Evolutionary conservation across 805 yeast species (phyloP), one percentile per base, ranked within the genome.

Genomic region (Saturnispora halmiae): DNA sequence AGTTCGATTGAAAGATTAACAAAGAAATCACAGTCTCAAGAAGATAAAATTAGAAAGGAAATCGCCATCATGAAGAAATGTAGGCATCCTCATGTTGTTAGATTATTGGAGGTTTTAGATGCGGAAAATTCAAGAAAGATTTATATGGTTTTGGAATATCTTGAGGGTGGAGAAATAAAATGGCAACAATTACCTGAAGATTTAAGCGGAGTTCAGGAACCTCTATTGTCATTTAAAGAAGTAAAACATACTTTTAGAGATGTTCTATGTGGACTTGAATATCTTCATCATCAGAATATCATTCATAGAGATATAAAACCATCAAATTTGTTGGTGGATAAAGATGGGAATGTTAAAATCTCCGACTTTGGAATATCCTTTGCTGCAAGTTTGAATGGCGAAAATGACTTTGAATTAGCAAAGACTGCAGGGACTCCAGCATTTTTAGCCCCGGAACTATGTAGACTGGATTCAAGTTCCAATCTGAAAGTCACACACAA

Each of bases 391-490:
- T 32, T 56, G 21, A 77, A 74, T 37, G 75, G 73, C 22, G 56
- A 58, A 42, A 68, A 73, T 48, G 96, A 87, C 46, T 65, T 78
- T 42, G 96, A 90, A 51, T 67, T 90, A 46, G 94, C 96, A 2
- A 90, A 88, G 59, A 90, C 97, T 0, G 97, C 94, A 0, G 98
- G 97, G 4, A 90, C 97, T 0, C 97, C 97, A 2, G 96, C 96
- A 0, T 90, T 90, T 59, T 80, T 87, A 53, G 95, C 97, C 0
- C 96, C 96, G 0, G 99, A 92, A 57, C 67, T 88, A 35, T 88
- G 96, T 55, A 69, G 71, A 40, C 78, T 83, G 1, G 75, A 72
- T 41, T 70, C 59, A 38, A 36, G 22, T 9, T 52, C 53, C 5
- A 55, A 51, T 25, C 73, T 78, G 4, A 74, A 69, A 40, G 81